Evolutionary conservation across 805 yeast genomes (phyloP).

Genomic region (Danielozyma ontarioensis): DNA sequence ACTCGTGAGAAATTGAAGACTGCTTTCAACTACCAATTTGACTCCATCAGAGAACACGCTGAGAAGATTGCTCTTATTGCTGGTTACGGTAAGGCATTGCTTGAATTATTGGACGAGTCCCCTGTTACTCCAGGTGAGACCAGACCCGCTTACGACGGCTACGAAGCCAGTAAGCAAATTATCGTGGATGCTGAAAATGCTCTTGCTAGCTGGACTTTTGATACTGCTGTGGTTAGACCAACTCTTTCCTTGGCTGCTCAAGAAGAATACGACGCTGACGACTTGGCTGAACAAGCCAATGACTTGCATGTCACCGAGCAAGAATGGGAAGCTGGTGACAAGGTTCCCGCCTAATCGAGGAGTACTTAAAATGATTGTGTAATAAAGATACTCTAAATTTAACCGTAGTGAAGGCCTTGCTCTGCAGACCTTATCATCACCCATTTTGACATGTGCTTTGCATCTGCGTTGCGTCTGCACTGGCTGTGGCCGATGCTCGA

Average conservation of each 20-base stretch:
- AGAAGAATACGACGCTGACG: constrained; percentile 47
- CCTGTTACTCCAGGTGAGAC: constrained; percentile 99
- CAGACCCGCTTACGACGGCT: constrained; percentile 97
- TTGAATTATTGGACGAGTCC: constrained; percentile 92
- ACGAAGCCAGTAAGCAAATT: constrained; percentile 96
- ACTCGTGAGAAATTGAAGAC: constrained; percentile 98
- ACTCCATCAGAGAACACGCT: constrained; percentile 88
- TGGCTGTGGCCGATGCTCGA: no score
- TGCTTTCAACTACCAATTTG: constrained; percentile 94
- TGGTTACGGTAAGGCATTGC: constrained; percentile 96
- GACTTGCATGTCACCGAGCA: constrained; percentile 53
- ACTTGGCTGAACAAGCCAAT: constrained; percentile 40
- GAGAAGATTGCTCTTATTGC: constrained; percentile 97
- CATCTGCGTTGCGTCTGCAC: no score
- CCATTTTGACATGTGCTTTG: no score
- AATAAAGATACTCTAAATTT: constrained; percentile 1
- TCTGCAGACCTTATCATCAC: no score
- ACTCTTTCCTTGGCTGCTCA: constrained; percentile 72
- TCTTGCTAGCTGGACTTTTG: constrained; percentile 93
- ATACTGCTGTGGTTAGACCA: constrained; percentile 92
- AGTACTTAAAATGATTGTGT: constrained; percentile 1
- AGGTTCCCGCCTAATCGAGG: constrained; percentile 24
- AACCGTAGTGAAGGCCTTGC: no score
- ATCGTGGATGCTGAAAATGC: constrained; percentile 96
- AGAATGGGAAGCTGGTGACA: constrained; percentile 34